These are phyloP conservation scores for Cynanchum wilfordii DNA, from an alignment of 257 asterid species.

Conservation along the genomic window DNA sequence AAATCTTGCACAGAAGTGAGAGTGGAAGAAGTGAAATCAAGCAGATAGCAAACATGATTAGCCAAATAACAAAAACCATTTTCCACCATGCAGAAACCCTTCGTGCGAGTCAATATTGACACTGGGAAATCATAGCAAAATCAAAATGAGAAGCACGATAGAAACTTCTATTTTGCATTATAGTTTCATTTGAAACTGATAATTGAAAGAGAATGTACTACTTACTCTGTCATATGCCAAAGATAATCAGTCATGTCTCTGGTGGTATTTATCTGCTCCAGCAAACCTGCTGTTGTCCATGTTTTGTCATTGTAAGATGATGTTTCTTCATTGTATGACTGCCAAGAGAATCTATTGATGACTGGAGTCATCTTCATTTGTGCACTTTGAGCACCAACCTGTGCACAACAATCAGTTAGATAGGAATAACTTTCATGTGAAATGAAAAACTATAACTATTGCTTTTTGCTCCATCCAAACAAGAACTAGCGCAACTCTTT, in stretches of 20 bases:
- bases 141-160: conserved; percentile 7
- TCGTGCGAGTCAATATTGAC: conserved; percentile 69
- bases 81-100: conserved; percentile 59
- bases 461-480: not conserved
- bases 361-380: conserved; percentile 92
- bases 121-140: conserved; percentile 32
- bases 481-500: not conserved
- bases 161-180: not conserved
- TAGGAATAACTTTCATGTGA: conserved; percentile 11
- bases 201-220: conserved; percentile 11
- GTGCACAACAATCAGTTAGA: conserved; percentile 22
- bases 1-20: conserved; percentile 12
- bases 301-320: conserved; percentile 45
- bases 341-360: conserved; percentile 55
- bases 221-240: conserved; percentile 97
- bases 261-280: conserved; percentile 93
- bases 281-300: conserved; percentile 59
- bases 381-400: conserved; percentile 92
- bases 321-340: conserved; percentile 85
- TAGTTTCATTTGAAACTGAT: not conserved
- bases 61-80: conserved; percentile 23
- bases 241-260: conserved; percentile 86
- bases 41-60: not conserved
- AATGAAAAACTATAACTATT: not conserved
- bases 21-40: not conserved